Conservation (phyloP, 2,329 filamentous ascomycete species). For the Clarireedia paspali region DNA sequence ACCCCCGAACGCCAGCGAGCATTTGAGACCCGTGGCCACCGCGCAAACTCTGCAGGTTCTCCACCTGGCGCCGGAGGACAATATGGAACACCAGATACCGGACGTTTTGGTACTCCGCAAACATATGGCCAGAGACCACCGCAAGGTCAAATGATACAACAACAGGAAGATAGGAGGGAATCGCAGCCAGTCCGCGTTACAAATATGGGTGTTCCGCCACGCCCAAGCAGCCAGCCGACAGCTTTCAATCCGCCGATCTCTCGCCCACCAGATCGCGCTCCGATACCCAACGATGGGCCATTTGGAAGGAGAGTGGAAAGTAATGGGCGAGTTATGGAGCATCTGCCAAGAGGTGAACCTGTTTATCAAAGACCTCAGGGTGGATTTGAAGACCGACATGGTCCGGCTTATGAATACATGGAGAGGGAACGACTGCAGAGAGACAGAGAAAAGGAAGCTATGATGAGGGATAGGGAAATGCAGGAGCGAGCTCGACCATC, state of each 20-base stretch:
- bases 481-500: conserved; percentile 32
- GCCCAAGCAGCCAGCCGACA: conserved; percentile 29
- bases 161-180: conserved; percentile 41
- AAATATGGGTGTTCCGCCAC: conserved; percentile 26
- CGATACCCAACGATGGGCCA: conserved; percentile 13
- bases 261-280: conserved; percentile 36
- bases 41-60: conserved; percentile 30
- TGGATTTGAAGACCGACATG: conserved; percentile 24
- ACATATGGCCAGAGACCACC: conserved; percentile 42
- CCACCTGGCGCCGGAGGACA: conserved; percentile 35
- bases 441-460: neutral
- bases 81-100: conserved; percentile 47
- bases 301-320: conserved; percentile 21
- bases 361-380: conserved; percentile 18
- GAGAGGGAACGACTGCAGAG: conserved; percentile 33
- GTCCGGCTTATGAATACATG: conserved; percentile 44
- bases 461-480: neutral
- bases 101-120: conserved; percentile 53
- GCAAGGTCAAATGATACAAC: conserved; percentile 10
- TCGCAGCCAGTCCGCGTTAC: conserved; percentile 17
- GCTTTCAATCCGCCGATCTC: conserved; percentile 32
- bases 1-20: conserved; percentile 62
- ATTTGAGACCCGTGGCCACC: conserved; percentile 39
- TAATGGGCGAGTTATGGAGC: conserved; percentile 14
- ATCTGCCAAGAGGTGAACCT: conserved; percentile 33